Percentiles rank a stretch among this genome's conserved stretches.
Conservation (phyloP, 257 asterid species). For the Rauvolfia tetraphylla region DNA sequence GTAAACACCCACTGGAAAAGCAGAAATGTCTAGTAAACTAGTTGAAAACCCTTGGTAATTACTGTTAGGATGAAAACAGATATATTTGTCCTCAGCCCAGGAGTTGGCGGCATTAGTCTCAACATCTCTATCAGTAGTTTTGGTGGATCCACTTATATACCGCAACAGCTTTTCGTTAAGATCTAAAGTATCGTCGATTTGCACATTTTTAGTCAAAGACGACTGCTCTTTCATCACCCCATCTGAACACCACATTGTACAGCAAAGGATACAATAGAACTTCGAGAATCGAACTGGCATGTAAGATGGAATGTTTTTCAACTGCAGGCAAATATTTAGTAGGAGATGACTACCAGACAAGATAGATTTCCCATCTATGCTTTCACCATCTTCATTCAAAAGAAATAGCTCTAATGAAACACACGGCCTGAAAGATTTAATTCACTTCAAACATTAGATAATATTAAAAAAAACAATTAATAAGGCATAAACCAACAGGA, state of each 20-base stretch:
- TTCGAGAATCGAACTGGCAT: slow-evolving; percentile 30
- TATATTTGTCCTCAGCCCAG: slow-evolving; percentile 32
- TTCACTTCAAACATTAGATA: slow-evolving; percentile 6
- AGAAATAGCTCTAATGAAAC: slow-evolving; percentile 57
- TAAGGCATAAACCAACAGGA: not conserved
- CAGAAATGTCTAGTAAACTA: slow-evolving; percentile 67
- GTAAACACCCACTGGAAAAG: slow-evolving; percentile 58
- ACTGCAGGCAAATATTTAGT: slow-evolving; percentile 57
- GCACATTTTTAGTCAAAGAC: slow-evolving; percentile 26
- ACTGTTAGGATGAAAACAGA: slow-evolving; percentile 45
- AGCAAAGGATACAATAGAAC: slow-evolving; percentile 59
- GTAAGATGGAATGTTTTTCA: slow-evolving; percentile 46
- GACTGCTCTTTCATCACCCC: slow-evolving; percentile 25
- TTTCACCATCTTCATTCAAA: slow-evolving; percentile 58
- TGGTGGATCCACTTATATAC: slow-evolving; percentile 35
- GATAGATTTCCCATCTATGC: slow-evolving; percentile 41
- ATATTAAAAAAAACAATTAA: slow-evolving; percentile 1
- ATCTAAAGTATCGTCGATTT: slow-evolving; percentile 38
- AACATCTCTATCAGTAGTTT: slow-evolving; percentile 14
- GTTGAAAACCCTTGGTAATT: slow-evolving; percentile 77
- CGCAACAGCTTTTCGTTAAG: slow-evolving; percentile 47
- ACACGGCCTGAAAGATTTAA: slow-evolving; percentile 48
- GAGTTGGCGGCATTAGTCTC: slow-evolving; percentile 17
- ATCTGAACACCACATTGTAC: slow-evolving; percentile 19
- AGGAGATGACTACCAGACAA: slow-evolving; percentile 49